phyloP scores from a whole-genome alignment of 495 filamentous ascomycete species.

The Staphylotrichum longicolle region DNA sequence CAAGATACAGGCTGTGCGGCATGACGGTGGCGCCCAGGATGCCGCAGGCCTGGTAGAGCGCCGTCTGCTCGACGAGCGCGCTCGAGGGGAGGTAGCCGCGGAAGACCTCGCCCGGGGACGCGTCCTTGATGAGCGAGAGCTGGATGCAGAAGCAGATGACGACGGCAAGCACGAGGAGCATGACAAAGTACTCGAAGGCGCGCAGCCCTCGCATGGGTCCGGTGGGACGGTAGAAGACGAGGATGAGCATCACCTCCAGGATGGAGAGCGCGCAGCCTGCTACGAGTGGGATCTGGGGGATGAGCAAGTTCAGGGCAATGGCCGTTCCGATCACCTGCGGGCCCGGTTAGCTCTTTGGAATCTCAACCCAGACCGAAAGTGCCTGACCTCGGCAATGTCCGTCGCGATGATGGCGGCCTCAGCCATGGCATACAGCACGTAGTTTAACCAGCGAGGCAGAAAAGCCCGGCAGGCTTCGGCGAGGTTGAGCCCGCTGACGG shows the following conservation, averaged over 20 bases:
- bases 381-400: constrained; percentile 66
- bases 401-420: constrained; percentile 35
- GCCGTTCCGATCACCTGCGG: constrained; percentile 81
- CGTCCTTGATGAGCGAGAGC: constrained; percentile 70
- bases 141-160: constrained; percentile 91
- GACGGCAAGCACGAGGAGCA: constrained; percentile 74
- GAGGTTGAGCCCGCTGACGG: constrained; percentile 34
- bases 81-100: constrained; percentile 77
- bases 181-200: constrained; percentile 78
- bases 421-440: constrained; percentile 31
- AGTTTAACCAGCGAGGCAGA: constrained; percentile 36
- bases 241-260: constrained; percentile 77
- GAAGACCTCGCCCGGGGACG: constrained; percentile 73
- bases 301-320: constrained; percentile 82
- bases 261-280: constrained; percentile 86
- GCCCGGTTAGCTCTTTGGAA: constrained; percentile 14
- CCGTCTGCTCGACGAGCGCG: constrained; percentile 59
- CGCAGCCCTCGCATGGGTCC: constrained; percentile 71
- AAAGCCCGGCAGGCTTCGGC: constrained; percentile 30
- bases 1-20: constrained; percentile 88
- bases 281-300: constrained; percentile 73
- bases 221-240: constrained; percentile 79
- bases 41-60: constrained; percentile 82
- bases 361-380: not conserved
- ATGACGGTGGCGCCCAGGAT: constrained; percentile 93